A percentile compares a stretch with the other conserved stretches of the same genome.
These are phyloP conservation scores for Cytospora schulzeri DNA, from an alignment of 2,329 filamentous ascomycete genomes.

Conservation along the genomic window DNA sequence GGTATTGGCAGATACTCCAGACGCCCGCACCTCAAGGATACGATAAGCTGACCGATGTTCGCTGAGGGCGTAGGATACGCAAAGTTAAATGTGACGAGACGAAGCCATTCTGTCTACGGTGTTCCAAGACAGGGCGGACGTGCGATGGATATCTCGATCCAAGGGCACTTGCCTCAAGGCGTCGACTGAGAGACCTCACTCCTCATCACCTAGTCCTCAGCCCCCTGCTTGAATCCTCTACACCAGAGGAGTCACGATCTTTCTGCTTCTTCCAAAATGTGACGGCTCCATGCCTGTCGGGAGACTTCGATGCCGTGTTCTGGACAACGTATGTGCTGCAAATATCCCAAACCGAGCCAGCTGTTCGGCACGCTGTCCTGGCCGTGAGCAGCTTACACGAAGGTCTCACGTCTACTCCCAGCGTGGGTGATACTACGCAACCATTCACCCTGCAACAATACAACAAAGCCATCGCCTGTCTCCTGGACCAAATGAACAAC, in stretches of 20 bases:
- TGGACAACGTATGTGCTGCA: constrained; percentile 36
- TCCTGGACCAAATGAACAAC: constrained; percentile 42
- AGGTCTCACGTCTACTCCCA: constrained; percentile 26
- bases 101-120: constrained; percentile 36
- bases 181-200: constrained; percentile 25
- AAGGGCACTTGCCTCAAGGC: constrained; percentile 26
- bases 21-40: background rate
- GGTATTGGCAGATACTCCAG: background rate
- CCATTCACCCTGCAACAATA: constrained; percentile 49
- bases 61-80: constrained; percentile 32
- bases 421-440: constrained; percentile 1
- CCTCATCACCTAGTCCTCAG: constrained; percentile 29
- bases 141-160: constrained; percentile 36
- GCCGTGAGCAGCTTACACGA: constrained; percentile 37
- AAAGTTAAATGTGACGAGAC: constrained; percentile 38
- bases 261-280: constrained; percentile 28
- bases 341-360: constrained; percentile 31
- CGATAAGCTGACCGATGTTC: constrained; percentile 10
- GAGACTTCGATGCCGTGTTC: constrained; percentile 31
- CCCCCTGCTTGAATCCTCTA: constrained; percentile 28
- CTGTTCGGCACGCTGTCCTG: constrained; percentile 35
- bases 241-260: constrained; percentile 27
- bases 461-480: constrained; percentile 49
- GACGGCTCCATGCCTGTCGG: constrained; percentile 27
- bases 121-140: constrained; percentile 35